A percentile compares a stretch with the other conserved stretches of the same genome.
phyloP scores from a whole-genome alignment of 306 rosid species.

The Potentilla sterilis region DNA sequence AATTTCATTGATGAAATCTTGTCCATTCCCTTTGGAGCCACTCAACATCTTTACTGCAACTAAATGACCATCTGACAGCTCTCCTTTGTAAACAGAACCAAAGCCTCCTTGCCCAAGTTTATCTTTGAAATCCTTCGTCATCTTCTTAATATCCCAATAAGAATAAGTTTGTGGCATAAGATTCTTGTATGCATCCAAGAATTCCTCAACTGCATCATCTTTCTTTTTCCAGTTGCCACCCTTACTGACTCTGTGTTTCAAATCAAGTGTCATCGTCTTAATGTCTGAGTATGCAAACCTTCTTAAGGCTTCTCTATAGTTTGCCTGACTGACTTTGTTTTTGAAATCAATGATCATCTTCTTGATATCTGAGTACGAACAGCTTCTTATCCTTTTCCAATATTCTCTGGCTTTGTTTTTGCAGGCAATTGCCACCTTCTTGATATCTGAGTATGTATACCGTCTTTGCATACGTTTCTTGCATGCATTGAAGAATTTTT shows the following conservation, averaged over 20 bases:
- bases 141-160: slow-evolving; percentile 12
- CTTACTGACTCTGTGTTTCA: not conserved
- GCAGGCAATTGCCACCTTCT: not conserved
- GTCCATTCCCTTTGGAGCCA: slow-evolving; percentile 10
- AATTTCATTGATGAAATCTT: slow-evolving; percentile 15
- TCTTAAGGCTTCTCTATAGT: not conserved
- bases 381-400: not conserved
- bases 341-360: not conserved
- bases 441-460: not conserved
- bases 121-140: not conserved
- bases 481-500: not conserved
- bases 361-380: not conserved
- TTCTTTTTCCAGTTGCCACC: not conserved
- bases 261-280: not conserved
- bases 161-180: slow-evolving; percentile 10
- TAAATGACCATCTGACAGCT: not conserved
- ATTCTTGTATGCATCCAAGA: slow-evolving; percentile 4
- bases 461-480: not conserved
- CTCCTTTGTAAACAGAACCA: slow-evolving; percentile 16
- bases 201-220: not conserved
- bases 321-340: not conserved
- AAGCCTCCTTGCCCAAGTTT: slow-evolving; percentile 12
- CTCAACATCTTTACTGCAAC: slow-evolving; percentile 18
- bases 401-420: not conserved
- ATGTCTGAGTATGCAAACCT: not conserved